These are phyloP conservation scores for Cordia subcordata DNA, from an alignment of 257 asterid genomes.

Conservation along the genomic window DNA sequence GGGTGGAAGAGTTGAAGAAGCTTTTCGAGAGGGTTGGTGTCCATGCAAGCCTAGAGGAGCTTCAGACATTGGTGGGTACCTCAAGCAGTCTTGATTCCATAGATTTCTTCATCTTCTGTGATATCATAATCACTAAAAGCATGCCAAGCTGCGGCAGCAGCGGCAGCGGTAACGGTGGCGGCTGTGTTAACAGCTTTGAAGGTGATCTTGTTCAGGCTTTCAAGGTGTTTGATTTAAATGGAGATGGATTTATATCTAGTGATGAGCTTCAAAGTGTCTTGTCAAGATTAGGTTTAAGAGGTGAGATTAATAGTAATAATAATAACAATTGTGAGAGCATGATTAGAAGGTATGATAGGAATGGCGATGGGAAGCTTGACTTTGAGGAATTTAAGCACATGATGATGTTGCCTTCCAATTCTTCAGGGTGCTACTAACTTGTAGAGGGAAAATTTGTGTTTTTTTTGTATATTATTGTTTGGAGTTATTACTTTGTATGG, in stretches of 20 bases:
- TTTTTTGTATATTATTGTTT: neutral
- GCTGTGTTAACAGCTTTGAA: neutral
- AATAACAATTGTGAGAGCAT: conserved; percentile 2
- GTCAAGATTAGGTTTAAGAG: conserved; percentile 14
- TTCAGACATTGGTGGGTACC: conserved; percentile 19
- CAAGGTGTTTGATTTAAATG: conserved; percentile 18
- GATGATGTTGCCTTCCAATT: conserved; percentile 16
- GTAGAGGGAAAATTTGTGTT: neutral
- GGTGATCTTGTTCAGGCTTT: conserved; percentile 22
- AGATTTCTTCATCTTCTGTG: conserved; percentile 28
- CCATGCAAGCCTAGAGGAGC: conserved; percentile 23
- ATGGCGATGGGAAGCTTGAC: conserved; percentile 19
- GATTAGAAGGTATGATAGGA: conserved; percentile 14
- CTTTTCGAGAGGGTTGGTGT: conserved; percentile 22
- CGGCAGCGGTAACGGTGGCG: neutral
- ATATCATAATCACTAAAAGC: conserved; percentile 10
- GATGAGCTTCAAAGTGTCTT: conserved; percentile 13
- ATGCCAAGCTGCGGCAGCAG: neutral
- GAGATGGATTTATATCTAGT: conserved; percentile 19
- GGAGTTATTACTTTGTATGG: neutral
- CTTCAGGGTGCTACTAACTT: neutral
- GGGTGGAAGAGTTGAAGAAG: conserved; percentile 26
- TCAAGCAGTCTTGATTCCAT: conserved; percentile 18
- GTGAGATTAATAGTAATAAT: neutral
- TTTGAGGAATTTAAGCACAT: conserved; percentile 22